phyloP scores from a whole-genome alignment of 768 basidiomycete genomes.

The Suillus subluteus region DNA sequence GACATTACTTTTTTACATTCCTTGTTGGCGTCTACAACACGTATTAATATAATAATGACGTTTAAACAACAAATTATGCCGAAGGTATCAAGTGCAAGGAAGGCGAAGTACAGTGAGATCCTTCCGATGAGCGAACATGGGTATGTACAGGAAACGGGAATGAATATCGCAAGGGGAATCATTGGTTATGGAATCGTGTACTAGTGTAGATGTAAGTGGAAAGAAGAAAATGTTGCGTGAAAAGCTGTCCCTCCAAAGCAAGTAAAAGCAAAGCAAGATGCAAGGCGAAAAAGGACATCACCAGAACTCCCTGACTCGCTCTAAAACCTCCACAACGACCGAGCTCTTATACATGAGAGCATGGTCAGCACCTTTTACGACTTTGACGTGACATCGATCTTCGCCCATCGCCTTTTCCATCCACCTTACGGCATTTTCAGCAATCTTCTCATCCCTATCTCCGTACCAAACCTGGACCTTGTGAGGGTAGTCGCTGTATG shows the following conservation, averaged over 20 bases:
- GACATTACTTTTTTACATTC: background rate
- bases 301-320: slow-evolving; percentile 67
- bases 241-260: slow-evolving; percentile 24
- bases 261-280: slow-evolving; percentile 14
- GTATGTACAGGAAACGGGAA: slow-evolving; percentile 26
- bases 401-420: slow-evolving; percentile 86
- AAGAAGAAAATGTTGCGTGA: slow-evolving; percentile 15
- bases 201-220: slow-evolving; percentile 13
- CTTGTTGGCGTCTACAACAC: slow-evolving; percentile 25
- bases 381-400: slow-evolving; percentile 74
- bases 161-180: slow-evolving; percentile 14
- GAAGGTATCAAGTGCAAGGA: slow-evolving; percentile 29
- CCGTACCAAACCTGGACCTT: slow-evolving; percentile 90
- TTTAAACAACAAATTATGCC: slow-evolving; percentile 37
- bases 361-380: slow-evolving; percentile 90
- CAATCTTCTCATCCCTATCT: slow-evolving; percentile 91
- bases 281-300: slow-evolving; percentile 20
- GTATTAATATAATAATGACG: slow-evolving; percentile 38
- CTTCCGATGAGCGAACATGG: slow-evolving; percentile 25
- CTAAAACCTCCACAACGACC: slow-evolving; percentile 85
- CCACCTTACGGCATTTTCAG: slow-evolving; percentile 89
- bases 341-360: slow-evolving; percentile 90
- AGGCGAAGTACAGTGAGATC: slow-evolving; percentile 33
- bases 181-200: background rate
- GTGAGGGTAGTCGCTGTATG: slow-evolving; percentile 78